Percentiles rank a stretch among this genome's conserved stretches.
Evolutionary conservation across 2,329 filamentous ascomycete genomes (phyloP).

Genomic region (Dothistroma pini): DNA sequence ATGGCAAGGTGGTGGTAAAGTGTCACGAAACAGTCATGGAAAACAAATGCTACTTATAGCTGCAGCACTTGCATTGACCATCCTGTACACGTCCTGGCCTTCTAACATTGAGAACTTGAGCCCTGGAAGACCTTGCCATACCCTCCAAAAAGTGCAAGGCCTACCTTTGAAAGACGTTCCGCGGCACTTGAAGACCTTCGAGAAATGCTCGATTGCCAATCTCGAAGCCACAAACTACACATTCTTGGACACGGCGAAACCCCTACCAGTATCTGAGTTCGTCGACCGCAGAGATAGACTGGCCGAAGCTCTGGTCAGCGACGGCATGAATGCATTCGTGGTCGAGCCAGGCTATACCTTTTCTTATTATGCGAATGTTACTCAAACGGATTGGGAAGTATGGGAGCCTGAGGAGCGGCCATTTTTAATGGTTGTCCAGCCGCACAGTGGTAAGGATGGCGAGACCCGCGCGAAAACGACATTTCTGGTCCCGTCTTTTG

Average conservation of each 20-base stretch:
- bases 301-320: conserved; percentile 51
- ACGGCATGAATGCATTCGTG: conserved; percentile 56
- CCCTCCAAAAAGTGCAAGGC: neutral
- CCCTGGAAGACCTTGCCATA: neutral
- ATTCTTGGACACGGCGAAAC: conserved; percentile 50
- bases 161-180: conserved; percentile 16
- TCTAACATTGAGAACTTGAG: neutral
- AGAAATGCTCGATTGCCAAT: conserved; percentile 53
- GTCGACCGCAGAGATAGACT: conserved; percentile 54
- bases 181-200: conserved; percentile 27
- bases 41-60: neutral
- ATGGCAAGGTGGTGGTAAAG: neutral
- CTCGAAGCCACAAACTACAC: conserved; percentile 43
- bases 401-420: conserved; percentile 64
- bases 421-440: conserved; percentile 59
- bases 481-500: conserved; percentile 59
- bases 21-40: neutral
- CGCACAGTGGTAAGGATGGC: conserved; percentile 38
- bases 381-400: conserved; percentile 54
- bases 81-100: neutral
- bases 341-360: conserved; percentile 64
- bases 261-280: conserved; percentile 52
- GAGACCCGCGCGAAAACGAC: conserved; percentile 52
- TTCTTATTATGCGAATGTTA: conserved; percentile 52
- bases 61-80: neutral